Evolutionary conservation across 1,284 basidiomycete species (phyloP).

Genomic region (Ganoderma leucocontextum): DNA sequence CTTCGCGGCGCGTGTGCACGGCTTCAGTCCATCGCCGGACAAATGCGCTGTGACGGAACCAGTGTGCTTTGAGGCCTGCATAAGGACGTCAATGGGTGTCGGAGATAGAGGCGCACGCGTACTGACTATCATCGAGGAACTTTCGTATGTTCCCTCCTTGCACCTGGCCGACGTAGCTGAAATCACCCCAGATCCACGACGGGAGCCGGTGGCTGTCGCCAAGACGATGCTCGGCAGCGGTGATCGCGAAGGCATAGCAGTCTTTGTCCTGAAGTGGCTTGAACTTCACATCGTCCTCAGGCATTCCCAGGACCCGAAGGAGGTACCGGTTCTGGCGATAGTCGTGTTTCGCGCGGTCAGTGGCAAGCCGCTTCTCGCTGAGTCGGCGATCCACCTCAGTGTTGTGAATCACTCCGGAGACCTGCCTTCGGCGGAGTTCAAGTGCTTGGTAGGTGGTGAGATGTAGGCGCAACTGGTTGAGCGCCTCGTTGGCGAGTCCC

Average conservation of each 20-base stretch:
- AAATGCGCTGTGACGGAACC: too few relatives aligned
- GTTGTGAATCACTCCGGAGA: not conserved
- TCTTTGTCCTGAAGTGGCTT: not conserved
- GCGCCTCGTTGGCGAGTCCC: constrained; percentile 14
- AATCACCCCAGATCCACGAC: constrained; percentile 25
- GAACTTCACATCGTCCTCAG: constrained; percentile 1
- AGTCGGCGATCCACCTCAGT: not conserved
- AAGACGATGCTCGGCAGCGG: not conserved
- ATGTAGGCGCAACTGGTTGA: constrained; percentile 11
- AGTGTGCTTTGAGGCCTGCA: too few relatives aligned
- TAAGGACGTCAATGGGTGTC: too few relatives aligned
- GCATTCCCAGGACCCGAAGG: constrained; percentile 8
- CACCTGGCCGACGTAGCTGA: constrained; percentile 4
- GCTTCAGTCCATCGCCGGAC: too few relatives aligned
- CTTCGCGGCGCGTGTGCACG: too few relatives aligned
- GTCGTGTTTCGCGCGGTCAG: not conserved
- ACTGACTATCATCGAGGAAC: constrained; percentile 13
- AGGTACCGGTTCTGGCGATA: not conserved
- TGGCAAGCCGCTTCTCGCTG: not conserved
- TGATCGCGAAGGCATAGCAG: constrained; percentile 3
- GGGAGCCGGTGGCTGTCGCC: constrained; percentile 11
- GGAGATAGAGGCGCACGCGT: too few relatives aligned
- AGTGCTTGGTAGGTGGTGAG: constrained; percentile 13
- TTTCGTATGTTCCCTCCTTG: constrained; percentile 1
- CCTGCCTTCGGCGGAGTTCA: not conserved